Base-by-base conservation (phyloP, 2,329 filamentous ascomycete species). In the Xenoacremonium recifei region DNA sequence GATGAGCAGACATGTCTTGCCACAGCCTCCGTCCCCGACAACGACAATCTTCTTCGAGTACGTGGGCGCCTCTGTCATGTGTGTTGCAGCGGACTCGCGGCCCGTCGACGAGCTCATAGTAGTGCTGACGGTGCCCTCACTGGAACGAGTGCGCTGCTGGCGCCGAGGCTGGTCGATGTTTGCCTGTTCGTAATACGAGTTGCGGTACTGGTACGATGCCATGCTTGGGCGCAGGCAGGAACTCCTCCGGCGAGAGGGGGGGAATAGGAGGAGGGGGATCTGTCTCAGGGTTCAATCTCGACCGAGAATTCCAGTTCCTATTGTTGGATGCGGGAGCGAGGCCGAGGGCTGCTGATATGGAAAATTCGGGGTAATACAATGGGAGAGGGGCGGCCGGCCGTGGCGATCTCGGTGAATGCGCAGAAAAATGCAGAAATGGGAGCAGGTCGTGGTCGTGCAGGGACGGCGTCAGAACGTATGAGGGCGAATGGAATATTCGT, bases 41-140 rank as follows among this genome's bases (percentile, higher is more conserved):
- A 99, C 93, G 33, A 99, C 93, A 64, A 99, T 93, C 79, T 99
- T 99, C 77, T 99, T 99, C 55, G 92, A 97, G 71, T 93, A 96
- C 43, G 89, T 81, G 4, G 92, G 91, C 18, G 87, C 89, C 63
- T 95, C 89, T 37, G 92, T 96, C 68, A 92, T 80, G 66, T 89
- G 84, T 39, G 92, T 96, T 47, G 79, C 84, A 45, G 87, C 81
- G 35, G 87, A 91, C 66, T 91, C 84, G 61, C 84, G 78, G 57
- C 85, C 85, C 37, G 82, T 86, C 39, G 84, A 85, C 49, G 79
- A 77, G 69, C 87, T 92, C 70, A 84, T 84, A 65, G 83, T 84
- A 53, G 89, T 95, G 77, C 87, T 92, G 66, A 90, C 85, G 50
- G 89, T 95, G 63, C 89, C 89, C 69, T 95, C 89, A 73, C 89